Base-by-base conservation (phyloP, 352 stramenopile species). In the Halophytophthora polymorphica region DNA sequence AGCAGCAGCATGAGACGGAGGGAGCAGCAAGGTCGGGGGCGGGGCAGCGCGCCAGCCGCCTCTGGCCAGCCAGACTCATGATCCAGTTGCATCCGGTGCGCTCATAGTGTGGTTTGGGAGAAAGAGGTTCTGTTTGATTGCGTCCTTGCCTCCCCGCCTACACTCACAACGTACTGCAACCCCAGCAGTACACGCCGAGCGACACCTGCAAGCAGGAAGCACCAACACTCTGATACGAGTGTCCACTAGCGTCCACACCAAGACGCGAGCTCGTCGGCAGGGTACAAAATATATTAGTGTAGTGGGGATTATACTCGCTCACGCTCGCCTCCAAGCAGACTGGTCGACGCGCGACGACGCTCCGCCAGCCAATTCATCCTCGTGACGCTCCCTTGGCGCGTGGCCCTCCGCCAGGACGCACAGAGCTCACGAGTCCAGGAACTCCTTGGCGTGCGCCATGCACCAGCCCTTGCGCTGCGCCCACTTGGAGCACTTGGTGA, bases 391-490 rank as follows among this genome's bases (percentile, higher is more conserved):
- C 25, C 25, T 31, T 8, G 4, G 25, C 25, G 15, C 15, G 33
- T 14, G 13, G 33, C 6, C 13, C 15, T 17, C 11, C 6, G 33
- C 25, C 5, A 3, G 17, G 13, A 14, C 7, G 51, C 47, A 8
- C 25, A 8, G 25, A 10, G 25, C 35, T 73, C 58, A 87, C 36
- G 66, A 57, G 21, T 64, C 77, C 12, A 78, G 61, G 58, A 83
- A 75, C 46, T 91, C 75, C 61, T 94, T 94, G 34, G 84, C 84
- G 52, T 94, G 84, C 42, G 84, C 79, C 84, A 94, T 94, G 62
- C 84, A 94, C 82, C 82, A 94, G 41, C 84, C 84, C 53, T 92
- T 94, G 41, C 83, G 81, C 52, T 95, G 84, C 18, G 84, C 81
- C 83, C 84, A 93, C 56, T 95, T 95, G 34, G 70, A 71, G 52